Evolutionary conservation across 2,329 filamentous ascomycete genomes (phyloP).

Genomic region (Pseudocercospora ulei): DNA sequence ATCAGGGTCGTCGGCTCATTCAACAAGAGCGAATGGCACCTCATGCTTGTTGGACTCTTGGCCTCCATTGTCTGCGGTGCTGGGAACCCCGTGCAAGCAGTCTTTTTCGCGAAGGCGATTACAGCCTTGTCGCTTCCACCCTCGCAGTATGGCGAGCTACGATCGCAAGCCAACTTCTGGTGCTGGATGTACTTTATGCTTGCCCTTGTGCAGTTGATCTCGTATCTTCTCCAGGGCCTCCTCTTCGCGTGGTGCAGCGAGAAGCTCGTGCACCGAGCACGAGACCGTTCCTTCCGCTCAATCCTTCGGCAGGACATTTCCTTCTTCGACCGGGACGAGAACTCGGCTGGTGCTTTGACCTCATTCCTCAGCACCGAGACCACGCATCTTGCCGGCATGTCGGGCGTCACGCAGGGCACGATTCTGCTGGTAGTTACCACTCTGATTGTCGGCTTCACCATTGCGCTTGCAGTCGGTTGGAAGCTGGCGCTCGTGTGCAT

Average conservation of each 20-base stretch:
- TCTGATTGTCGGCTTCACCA: constrained; percentile 59
- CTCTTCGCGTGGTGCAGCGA: constrained; percentile 81
- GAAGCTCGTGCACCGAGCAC: constrained; percentile 68
- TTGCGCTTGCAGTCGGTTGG: constrained; percentile 72
- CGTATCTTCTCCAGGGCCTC: constrained; percentile 59
- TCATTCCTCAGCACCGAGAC: constrained; percentile 84
- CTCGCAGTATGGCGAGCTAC: constrained; percentile 48
- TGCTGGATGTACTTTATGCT: constrained; percentile 80
- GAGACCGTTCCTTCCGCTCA: constrained; percentile 70
- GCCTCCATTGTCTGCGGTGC: constrained; percentile 69
- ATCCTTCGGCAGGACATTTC: constrained; percentile 87
- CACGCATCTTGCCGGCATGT: constrained; percentile 77
- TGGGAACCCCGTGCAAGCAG: constrained; percentile 64
- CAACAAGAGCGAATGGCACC: constrained; percentile 60
- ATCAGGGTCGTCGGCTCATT: constrained; percentile 72
- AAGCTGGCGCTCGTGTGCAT: constrained; percentile 78
- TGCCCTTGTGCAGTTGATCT: constrained; percentile 60
- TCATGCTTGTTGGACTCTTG: constrained; percentile 64
- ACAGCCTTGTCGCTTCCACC: constrained; percentile 54
- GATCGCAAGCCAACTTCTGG: constrained; percentile 72
- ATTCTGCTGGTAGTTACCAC: constrained; percentile 73
- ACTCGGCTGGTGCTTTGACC: constrained; percentile 78
- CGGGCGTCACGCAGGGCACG: constrained; percentile 77
- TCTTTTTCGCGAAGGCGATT: constrained; percentile 87
- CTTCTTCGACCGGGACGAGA: constrained; percentile 84